Conservation (phyloP, 352 stramenopile species). For the Globisporangium radiosum region DNA sequence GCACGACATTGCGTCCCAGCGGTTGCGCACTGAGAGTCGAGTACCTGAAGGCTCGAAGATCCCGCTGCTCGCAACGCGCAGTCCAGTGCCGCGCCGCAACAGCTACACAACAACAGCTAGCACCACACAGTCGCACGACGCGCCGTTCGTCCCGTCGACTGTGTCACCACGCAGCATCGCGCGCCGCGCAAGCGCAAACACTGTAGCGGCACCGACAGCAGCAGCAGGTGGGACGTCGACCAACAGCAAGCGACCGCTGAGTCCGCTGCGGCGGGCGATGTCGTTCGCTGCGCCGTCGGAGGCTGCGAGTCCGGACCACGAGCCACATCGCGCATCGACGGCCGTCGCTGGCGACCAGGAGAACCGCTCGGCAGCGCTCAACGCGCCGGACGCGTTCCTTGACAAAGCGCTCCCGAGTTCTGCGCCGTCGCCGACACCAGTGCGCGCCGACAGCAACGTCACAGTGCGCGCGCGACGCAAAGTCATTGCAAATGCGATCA, state of each 20-base stretch:
- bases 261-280: not conserved
- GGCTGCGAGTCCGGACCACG: not conserved
- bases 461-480: slow-evolving; percentile 8
- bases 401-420: slow-evolving; percentile 11
- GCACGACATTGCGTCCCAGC: slow-evolving; percentile 5
- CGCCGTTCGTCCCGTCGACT: not conserved
- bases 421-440: not conserved
- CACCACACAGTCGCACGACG: slow-evolving; percentile 10
- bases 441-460: slow-evolving; percentile 9
- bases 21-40: too few species aligned
- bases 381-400: slow-evolving; percentile 6
- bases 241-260: not conserved
- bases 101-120: not conserved
- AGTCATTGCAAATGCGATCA: not conserved
- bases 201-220: not conserved
- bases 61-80: slow-evolving; percentile 6
- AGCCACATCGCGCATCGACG: not conserved
- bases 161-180: not conserved
- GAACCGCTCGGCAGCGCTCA: not conserved
- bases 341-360: not conserved
- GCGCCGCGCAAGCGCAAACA: not conserved
- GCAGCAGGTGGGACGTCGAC: slow-evolving; percentile 2
- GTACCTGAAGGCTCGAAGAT: slow-evolving; percentile 12
- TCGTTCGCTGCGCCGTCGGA: not conserved
- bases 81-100: slow-evolving; percentile 1